These are phyloP conservation scores for Geranium incanum DNA, from an alignment of 441 rosid species.

Conservation along the genomic window DNA sequence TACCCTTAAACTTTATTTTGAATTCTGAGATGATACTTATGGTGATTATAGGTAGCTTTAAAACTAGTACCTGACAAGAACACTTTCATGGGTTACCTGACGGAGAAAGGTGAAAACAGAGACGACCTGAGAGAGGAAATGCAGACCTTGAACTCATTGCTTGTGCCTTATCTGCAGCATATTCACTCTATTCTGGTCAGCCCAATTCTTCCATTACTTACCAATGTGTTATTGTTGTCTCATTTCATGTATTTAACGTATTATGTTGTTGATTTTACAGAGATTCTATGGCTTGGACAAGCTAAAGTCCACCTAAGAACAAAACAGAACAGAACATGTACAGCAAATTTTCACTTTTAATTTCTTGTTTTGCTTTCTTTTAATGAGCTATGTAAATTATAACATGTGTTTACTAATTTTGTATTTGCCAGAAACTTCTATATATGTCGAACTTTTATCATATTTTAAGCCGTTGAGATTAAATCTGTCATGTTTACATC, in stretches of 20 bases:
- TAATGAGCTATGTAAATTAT: neutral
- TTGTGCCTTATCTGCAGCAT: conserved; percentile 54
- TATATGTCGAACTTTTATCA: too few relatives aligned
- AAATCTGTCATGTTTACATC: too few relatives aligned
- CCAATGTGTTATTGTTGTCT: neutral
- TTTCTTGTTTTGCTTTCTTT: neutral
- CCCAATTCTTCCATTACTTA: neutral
- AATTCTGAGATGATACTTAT: neutral
- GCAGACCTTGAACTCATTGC: conserved; percentile 43
- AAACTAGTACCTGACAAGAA: conserved; percentile 62
- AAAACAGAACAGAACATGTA: neutral
- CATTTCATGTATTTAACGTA: neutral
- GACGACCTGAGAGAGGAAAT: conserved; percentile 51
- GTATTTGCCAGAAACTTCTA: too few relatives aligned
- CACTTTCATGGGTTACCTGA: conserved; percentile 49
- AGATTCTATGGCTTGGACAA: conserved; percentile 38
- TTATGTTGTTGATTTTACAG: conserved; percentile 30
- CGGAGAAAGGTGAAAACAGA: conserved; percentile 40
- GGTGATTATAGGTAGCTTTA: conserved; percentile 51
- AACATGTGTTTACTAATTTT: neutral
- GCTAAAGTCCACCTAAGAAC: conserved; percentile 37
- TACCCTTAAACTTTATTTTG: too few relatives aligned
- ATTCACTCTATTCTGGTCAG: conserved; percentile 58
- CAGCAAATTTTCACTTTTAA: neutral
- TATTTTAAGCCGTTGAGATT: too few relatives aligned